Percentiles rank a stretch among this genome's conserved stretches.
These are phyloP conservation scores for Gamarada debralockiae DNA, from an alignment of 495 filamentous ascomycete genomes.

Conservation along the genomic window DNA sequence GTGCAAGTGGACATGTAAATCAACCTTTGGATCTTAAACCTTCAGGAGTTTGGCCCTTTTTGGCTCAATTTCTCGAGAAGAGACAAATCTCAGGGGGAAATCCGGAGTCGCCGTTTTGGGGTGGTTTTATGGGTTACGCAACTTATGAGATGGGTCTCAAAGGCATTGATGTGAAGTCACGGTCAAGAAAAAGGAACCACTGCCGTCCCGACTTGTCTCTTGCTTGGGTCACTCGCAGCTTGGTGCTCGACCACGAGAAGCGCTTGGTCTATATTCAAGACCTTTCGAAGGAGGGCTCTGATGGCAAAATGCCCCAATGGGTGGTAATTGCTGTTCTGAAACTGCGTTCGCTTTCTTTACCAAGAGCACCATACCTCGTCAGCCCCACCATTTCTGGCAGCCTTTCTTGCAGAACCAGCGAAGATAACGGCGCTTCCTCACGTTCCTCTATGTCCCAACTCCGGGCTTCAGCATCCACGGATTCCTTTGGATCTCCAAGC, in stretches of 20 bases:
- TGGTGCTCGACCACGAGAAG: conserved; percentile 72
- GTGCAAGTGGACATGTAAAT: conserved; percentile 1
- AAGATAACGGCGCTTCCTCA: neutral
- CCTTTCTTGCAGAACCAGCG: neutral
- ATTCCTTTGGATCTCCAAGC: neutral
- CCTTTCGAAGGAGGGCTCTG: conserved; percentile 26
- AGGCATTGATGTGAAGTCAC: conserved; percentile 46
- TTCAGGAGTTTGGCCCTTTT: conserved; percentile 49
- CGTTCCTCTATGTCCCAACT: no score
- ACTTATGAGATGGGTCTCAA: conserved; percentile 82
- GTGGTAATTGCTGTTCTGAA: neutral
- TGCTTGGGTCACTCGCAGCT: conserved; percentile 71
- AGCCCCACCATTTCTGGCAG: no score
- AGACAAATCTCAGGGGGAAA: conserved; percentile 32
- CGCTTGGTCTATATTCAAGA: conserved; percentile 62
- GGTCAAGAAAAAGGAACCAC: conserved; percentile 28
- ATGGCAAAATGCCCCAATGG: conserved; percentile 25
- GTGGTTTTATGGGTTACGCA: conserved; percentile 85
- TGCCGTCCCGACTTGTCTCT: conserved; percentile 68
- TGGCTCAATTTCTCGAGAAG: conserved; percentile 55
- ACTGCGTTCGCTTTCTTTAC: neutral
- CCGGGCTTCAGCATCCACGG: neutral
- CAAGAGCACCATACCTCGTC: neutral
- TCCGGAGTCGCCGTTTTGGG: conserved; percentile 64
- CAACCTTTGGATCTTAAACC: conserved; percentile 27